Evolutionary conservation across 2,329 filamentous ascomycete species (phyloP).

Genomic region (Phialemonium atrogriseum): DNA sequence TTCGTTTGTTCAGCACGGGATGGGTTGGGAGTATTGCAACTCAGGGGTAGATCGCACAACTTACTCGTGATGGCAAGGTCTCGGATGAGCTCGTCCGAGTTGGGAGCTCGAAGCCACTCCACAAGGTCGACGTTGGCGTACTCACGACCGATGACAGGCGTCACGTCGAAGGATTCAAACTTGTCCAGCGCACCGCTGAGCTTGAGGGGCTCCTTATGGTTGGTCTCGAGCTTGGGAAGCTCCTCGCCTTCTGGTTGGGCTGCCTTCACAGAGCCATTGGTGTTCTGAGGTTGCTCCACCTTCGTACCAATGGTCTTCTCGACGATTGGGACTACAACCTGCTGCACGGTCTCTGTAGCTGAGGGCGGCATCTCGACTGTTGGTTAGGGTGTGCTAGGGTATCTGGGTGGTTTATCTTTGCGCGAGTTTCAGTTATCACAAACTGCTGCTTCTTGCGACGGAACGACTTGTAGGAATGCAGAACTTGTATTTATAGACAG

Average conservation of each 20-base stretch:
- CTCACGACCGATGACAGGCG: constrained; percentile 47
- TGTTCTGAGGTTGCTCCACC: constrained; percentile 1
- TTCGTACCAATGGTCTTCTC: constrained; percentile 1
- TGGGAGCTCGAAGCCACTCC: constrained; percentile 44
- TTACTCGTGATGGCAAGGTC: constrained; percentile 54
- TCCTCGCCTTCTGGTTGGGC: not conserved
- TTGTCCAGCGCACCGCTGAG: constrained; percentile 29
- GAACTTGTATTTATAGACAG: too few species aligned
- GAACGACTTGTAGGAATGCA: too few species aligned
- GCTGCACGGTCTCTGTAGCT: constrained; percentile 2
- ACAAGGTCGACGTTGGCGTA: constrained; percentile 41
- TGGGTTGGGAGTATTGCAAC: too few species aligned
- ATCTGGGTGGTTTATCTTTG: too few species aligned
- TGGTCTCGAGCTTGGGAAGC: constrained; percentile 2
- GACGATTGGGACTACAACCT: not conserved
- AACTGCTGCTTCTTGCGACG: too few species aligned
- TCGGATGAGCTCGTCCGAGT: constrained; percentile 46
- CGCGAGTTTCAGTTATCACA: too few species aligned
- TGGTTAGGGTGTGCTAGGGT: too few species aligned
- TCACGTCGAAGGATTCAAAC: constrained; percentile 39
- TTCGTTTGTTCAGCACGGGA: too few species aligned
- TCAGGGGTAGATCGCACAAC: too few species aligned
- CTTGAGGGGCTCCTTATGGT: constrained; percentile 3
- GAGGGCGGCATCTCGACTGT: constrained; percentile 2
- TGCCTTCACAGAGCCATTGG: not conserved